phyloP scores from a whole-genome alignment of 768 basidiomycete species.

The Mycena leptocephala region DNA sequence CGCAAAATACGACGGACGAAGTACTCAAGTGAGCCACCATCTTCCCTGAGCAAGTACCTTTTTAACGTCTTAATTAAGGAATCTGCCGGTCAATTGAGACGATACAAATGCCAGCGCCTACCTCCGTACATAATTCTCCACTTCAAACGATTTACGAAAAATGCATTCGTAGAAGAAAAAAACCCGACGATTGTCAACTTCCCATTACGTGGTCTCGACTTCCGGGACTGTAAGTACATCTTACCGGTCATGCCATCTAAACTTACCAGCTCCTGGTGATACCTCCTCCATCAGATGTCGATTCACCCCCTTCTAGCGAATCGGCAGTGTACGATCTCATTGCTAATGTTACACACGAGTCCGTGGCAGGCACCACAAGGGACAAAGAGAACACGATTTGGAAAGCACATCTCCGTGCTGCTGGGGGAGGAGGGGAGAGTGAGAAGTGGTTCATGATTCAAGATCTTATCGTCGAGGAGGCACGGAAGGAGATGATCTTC shows the following conservation, averaged over 20 bases:
- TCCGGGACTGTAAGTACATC: conserved; percentile 85
- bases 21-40: conserved; percentile 79
- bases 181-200: conserved; percentile 99
- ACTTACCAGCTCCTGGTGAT: conserved; percentile 39
- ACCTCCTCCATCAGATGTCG: conserved; percentile 75
- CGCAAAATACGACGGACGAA: conserved; percentile 94
- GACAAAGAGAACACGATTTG: conserved; percentile 94
- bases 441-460: conserved; percentile 98
- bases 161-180: conserved; percentile 97
- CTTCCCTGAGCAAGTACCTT: conserved; percentile 30
- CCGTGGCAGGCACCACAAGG: conserved; percentile 94
- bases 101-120: conserved; percentile 91
- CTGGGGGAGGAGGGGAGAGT: conserved; percentile 81
- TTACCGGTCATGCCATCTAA: conserved; percentile 42
- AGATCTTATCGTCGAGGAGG: conserved; percentile 96
- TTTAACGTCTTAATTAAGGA: conserved; percentile 66
- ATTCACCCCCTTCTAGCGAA: conserved; percentile 72
- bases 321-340: conserved; percentile 93
- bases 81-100: conserved; percentile 85
- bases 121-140: conserved; percentile 96
- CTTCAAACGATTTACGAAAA: conserved; percentile 97
- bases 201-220: conserved; percentile 93
- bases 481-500: conserved; percentile 98
- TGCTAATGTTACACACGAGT: conserved; percentile 96
- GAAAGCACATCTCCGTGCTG: conserved; percentile 91